Evolutionary conservation across 352 stramenopile genomes (phyloP).

Genomic region (Thalassiosira mediterranea): DNA sequence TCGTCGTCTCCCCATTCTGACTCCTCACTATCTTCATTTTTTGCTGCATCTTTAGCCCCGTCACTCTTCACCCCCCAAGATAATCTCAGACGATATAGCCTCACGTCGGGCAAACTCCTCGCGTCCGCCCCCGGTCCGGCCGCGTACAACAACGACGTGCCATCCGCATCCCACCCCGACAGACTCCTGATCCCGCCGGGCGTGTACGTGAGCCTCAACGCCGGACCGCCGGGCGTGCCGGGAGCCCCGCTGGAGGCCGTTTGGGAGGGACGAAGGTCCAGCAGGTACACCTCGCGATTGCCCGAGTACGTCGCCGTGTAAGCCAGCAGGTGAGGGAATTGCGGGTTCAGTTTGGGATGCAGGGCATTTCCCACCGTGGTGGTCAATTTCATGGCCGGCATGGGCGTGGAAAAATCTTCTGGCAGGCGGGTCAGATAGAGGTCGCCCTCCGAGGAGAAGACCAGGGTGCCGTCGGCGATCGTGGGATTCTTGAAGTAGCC

Average conservation of each 20-base stretch:
- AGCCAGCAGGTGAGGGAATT: constrained; percentile 54
- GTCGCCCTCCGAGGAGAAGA: constrained; percentile 79
- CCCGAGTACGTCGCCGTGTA: constrained; percentile 75
- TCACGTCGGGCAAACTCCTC: constrained; percentile 50
- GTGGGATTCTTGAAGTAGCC: constrained; percentile 67
- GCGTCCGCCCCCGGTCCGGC: constrained; percentile 46
- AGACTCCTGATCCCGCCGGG: constrained; percentile 53
- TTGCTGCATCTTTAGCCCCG: not conserved
- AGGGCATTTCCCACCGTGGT: constrained; percentile 74
- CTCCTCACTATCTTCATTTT: not conserved
- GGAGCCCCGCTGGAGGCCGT: not conserved
- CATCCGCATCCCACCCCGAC: constrained; percentile 63
- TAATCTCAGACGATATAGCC: constrained; percentile 66
- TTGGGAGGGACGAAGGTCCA: constrained; percentile 48
- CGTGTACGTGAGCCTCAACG: constrained; percentile 61
- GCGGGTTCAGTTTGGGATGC: constrained; percentile 61
- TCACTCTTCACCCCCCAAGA: constrained; percentile 8
- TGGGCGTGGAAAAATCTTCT: not conserved
- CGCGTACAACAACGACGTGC: constrained; percentile 55
- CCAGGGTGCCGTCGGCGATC: constrained; percentile 61
- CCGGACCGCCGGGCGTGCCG: constrained; percentile 36
- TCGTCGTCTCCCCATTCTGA: not conserved
- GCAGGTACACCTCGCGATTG: constrained; percentile 66
- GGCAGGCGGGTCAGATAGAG: constrained; percentile 61
- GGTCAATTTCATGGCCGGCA: constrained; percentile 65